phyloP scores from a whole-genome alignment of 2,329 filamentous ascomycete genomes.

The Alternaria sp. region DNA sequence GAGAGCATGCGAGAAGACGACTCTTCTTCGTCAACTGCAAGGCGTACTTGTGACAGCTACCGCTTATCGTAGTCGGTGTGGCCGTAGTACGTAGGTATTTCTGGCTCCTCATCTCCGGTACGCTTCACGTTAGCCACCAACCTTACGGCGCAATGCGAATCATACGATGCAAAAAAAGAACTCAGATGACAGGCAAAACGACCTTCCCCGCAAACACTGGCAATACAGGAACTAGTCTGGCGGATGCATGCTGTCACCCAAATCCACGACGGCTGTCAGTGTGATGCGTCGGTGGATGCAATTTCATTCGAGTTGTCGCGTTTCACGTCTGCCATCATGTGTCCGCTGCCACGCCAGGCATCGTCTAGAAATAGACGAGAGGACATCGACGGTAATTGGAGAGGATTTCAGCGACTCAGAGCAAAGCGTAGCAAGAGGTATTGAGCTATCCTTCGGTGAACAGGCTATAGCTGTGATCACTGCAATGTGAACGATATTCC shows the following conservation, averaged over 20 bases:
- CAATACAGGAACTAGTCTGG: not conserved
- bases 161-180: not conserved
- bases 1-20: conserved; percentile 21
- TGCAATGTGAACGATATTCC: not conserved
- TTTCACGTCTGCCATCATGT: not conserved
- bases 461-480: not conserved
- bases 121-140: conserved; percentile 4
- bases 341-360: not conserved
- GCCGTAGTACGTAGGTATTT: conserved; percentile 16
- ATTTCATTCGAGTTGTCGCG: not conserved
- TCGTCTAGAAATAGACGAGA: not conserved
- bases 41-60: conserved; percentile 24
- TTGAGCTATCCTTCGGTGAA: not conserved
- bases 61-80: conserved; percentile 17
- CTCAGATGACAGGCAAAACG: not conserved
- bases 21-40: conserved; percentile 17
- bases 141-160: not conserved
- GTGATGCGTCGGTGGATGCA: not conserved
- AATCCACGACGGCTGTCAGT: not conserved
- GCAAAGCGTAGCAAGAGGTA: not conserved
- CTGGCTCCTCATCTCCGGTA: conserved; percentile 8
- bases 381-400: not conserved
- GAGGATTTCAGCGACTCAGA: not conserved
- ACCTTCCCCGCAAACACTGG: not conserved
- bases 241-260: not conserved